phyloP scores from a whole-genome alignment of 768 basidiomycete species.

The Sporobolomyces roseus region DNA sequence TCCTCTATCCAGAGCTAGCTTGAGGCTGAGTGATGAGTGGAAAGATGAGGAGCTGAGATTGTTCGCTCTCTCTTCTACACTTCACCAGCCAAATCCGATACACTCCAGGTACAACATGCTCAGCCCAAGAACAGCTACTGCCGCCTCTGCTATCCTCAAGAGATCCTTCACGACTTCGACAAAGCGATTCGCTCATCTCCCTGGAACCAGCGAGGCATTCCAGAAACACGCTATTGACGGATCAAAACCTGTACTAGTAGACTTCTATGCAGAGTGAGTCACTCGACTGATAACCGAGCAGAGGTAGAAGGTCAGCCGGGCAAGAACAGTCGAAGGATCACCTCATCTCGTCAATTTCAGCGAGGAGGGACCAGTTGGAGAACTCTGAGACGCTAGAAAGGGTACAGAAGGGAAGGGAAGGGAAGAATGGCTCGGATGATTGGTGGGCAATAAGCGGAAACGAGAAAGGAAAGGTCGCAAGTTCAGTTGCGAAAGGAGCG shows the following conservation, averaged over 20 bases:
- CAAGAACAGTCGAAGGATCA: slow-evolving; percentile 1
- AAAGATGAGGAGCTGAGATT: background rate
- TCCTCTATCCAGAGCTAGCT: background rate
- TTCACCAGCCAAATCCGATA: background rate
- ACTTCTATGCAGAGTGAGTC: slow-evolving; percentile 39
- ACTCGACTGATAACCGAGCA: background rate
- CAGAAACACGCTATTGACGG: slow-evolving; percentile 26
- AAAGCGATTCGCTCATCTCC: background rate
- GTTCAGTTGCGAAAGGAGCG: too few species aligned
- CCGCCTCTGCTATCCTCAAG: background rate
- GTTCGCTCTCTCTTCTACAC: background rate
- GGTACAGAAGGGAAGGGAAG: too few species aligned
- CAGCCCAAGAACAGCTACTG: too few species aligned
- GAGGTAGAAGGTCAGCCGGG: background rate
- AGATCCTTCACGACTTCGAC: slow-evolving; percentile 14
- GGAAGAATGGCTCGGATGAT: too few species aligned
- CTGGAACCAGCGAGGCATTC: slow-evolving; percentile 13
- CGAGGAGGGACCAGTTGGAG: too few species aligned
- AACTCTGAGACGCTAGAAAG: too few species aligned
- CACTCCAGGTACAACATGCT: slow-evolving; percentile 2
- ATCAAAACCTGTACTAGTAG: slow-evolving; percentile 15
- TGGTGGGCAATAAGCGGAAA: too few species aligned
- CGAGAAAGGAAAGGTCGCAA: too few species aligned
- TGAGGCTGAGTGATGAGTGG: background rate
- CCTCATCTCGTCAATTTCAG: background rate